Base-by-base conservation (phyloP, 208 protist species). In the Wallacemonas sp. region DNA sequence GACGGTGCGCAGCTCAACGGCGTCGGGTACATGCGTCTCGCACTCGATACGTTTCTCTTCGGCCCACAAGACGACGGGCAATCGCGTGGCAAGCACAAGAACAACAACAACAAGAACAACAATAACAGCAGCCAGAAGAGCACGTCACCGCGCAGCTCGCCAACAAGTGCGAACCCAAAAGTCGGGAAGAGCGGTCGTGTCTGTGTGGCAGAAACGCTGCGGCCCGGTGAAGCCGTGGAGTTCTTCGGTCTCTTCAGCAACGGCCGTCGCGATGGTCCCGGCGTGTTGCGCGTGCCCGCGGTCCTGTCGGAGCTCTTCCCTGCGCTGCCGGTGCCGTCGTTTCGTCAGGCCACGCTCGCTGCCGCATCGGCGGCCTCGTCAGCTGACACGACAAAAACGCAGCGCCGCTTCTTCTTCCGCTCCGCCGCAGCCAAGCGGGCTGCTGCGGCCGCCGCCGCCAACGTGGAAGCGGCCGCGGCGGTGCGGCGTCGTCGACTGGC, bases 191-290 rank as follows among this genome's bases (percentile, higher is more conserved):
- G 39, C 33, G 33, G 65, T 11, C 27, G 27, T 24, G 54, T 0
- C 26, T 23, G n/a, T 11, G 41, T 24, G 0, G 34, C n/a, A n/a
- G n/a, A n/a, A n/a, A n/a, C n/a, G n/a, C n/a, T 52, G 46, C 36
- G 30, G 19, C 23, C 21, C 12, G 48, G 66, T 76, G 55, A 73
- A n/a, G 52, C 49, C 30, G 58, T 93, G 23, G 81, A 94, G 44
- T 85, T 88, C 57, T 85, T 92, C 65, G 91, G 91, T 21, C 56
- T 93, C n/a, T 96, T 96, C 64, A 73, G 61, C 36, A 36, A 88
- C 48, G 91, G 91, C 5, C 52, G 69, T 2, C 70, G 86, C 3
- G 74, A 93, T 41, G 91, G 91, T n/a, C 26, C 78, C 19, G 91
- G 91, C 24, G 30, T 96, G 27, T 72, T 94, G 41, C 70, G 75